A percentile compares a stretch with the other conserved stretches of the same genome.
phyloP scores from a whole-genome alignment of 1,284 basidiomycete species.

The Irpex sp. region DNA sequence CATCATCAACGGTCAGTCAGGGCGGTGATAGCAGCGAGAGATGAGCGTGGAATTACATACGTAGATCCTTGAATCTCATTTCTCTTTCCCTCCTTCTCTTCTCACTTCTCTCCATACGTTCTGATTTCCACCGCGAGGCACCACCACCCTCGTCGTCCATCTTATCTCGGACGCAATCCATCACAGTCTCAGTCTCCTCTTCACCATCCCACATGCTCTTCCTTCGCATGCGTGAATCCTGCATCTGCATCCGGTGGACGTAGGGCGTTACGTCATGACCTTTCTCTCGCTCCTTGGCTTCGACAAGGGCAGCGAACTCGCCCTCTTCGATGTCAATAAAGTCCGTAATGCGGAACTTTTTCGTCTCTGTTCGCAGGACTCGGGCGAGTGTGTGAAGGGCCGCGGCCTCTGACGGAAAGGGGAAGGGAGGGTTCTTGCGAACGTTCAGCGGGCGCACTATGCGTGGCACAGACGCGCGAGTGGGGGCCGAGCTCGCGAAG shows the following conservation, averaged over 20 bases:
- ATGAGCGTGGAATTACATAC: slow-evolving; percentile 7
- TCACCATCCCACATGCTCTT: slow-evolving; percentile 11
- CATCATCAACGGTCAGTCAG: neutral
- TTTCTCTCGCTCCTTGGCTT: slow-evolving; percentile 25
- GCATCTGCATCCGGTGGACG: neutral
- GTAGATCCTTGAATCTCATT: slow-evolving; percentile 11
- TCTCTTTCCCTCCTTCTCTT: slow-evolving; percentile 25
- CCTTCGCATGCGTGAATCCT: neutral
- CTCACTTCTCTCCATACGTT: slow-evolving; percentile 18
- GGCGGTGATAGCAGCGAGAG: neutral
- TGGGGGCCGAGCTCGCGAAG: neutral
- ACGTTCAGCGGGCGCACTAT: neutral
- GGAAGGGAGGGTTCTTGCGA: slow-evolving; percentile 9
- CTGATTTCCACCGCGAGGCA: slow-evolving; percentile 1
- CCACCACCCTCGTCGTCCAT: slow-evolving; percentile 5
- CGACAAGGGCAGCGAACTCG: slow-evolving; percentile 23
- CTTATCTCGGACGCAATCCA: slow-evolving; percentile 11
- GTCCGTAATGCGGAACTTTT: slow-evolving; percentile 20
- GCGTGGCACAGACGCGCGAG: neutral
- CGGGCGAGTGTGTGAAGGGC: slow-evolving; percentile 19
- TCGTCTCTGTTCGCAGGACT: slow-evolving; percentile 17
- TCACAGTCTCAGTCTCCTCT: slow-evolving; percentile 9
- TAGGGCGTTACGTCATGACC: slow-evolving; percentile 1
- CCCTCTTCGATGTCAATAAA: slow-evolving; percentile 33
- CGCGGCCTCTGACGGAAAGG: slow-evolving; percentile 17